Percentiles rank a stretch among this genome's conserved stretches.
These are phyloP conservation scores for Tephrocybe sp. DNA, from an alignment of 768 basidiomycete genomes.

Conservation along the genomic window DNA sequence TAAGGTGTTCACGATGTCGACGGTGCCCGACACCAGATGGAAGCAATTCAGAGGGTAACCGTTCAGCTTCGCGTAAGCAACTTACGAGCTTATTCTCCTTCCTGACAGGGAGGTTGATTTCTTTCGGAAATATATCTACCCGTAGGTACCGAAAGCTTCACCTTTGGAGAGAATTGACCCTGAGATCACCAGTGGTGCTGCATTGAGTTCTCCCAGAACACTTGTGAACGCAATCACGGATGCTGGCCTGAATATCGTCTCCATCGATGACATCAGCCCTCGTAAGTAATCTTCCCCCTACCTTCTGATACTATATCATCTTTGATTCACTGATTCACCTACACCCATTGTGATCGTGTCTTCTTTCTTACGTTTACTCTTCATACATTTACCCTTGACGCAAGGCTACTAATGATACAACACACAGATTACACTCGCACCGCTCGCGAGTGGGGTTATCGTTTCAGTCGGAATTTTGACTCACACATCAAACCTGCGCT, in stretches of 20 bases:
- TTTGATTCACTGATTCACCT: no score
- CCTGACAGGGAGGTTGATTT: slow-evolving; percentile 10
- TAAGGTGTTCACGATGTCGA: slow-evolving; percentile 15
- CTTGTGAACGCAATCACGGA: slow-evolving; percentile 8
- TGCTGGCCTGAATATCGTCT: slow-evolving; percentile 9
- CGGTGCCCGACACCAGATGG: slow-evolving; percentile 11
- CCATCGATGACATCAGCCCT: slow-evolving; percentile 11
- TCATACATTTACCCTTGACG: background rate
- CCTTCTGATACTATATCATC: background rate
- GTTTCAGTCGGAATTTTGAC: slow-evolving; percentile 9
- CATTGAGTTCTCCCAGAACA: slow-evolving; percentile 4
- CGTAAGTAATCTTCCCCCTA: background rate
- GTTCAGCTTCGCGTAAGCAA: background rate
- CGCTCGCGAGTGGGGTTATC: slow-evolving; percentile 12
- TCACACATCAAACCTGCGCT: slow-evolving; percentile 11
- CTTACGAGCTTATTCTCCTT: background rate
- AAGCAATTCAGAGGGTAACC: slow-evolving; percentile 5
- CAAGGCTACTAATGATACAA: background rate
- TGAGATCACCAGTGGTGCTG: background rate
- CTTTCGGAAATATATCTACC: slow-evolving; percentile 12
- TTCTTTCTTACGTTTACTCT: no score
- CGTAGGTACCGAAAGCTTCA: background rate
- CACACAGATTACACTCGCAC: slow-evolving; percentile 9
- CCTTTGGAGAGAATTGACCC: background rate
- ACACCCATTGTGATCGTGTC: no score